Base-by-base conservation (phyloP, 169 alveolate species). In the Eimeria falciformis region DNA sequence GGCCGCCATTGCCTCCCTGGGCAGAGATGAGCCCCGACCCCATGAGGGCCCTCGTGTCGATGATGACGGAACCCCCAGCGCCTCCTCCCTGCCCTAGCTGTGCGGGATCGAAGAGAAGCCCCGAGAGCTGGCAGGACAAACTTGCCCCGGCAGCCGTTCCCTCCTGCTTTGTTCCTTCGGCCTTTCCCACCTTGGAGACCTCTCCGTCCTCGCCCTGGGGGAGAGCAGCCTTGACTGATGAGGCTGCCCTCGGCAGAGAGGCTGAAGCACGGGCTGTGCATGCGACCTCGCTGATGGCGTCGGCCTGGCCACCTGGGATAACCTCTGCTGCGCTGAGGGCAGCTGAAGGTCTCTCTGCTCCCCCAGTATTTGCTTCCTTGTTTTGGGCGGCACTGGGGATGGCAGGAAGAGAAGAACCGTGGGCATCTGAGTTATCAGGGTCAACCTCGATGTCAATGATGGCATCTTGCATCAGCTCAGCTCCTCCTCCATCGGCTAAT, bases 21-120 rank as follows among this genome's bases (percentile, higher is more conserved):
- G 93, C 93, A 0, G 85, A 46, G 45, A 90, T 23, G 2, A 33
- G n/a, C 27, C 93, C 93, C 18, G 33, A 25, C 66, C 93, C 93
- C 78, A 43, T 17, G 53, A 90, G 85, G 1, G 77, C 46, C 3
- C n/a, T 55, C 21, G 90, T 45, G 37, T 78, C 47, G 21, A 90
- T 25, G 47, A 90, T 56, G 21, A 90, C 84, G 45, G 90, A 45
- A 27, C 93, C 93, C 23, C 93, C 93, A 2, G 93, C 93, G 1
- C 93, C 93, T 4, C 93, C 93, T 0, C 93, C 93, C 46, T 56
- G 73, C 43, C 90, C 90, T 23, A 56, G 77, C 47, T 77, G 86
- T 7, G 69, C 68, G 7, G 86, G 86, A 47, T 77, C 86, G 1
- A 68, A n/a, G 1, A 77, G 45, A 17, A 77, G 43, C 29, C 86